A percentile compares a stretch with the other conserved stretches of the same genome.
These are phyloP conservation scores for Wilcoxina mikolae DNA, from an alignment of 495 filamentous ascomycete species.

Conservation along the genomic window DNA sequence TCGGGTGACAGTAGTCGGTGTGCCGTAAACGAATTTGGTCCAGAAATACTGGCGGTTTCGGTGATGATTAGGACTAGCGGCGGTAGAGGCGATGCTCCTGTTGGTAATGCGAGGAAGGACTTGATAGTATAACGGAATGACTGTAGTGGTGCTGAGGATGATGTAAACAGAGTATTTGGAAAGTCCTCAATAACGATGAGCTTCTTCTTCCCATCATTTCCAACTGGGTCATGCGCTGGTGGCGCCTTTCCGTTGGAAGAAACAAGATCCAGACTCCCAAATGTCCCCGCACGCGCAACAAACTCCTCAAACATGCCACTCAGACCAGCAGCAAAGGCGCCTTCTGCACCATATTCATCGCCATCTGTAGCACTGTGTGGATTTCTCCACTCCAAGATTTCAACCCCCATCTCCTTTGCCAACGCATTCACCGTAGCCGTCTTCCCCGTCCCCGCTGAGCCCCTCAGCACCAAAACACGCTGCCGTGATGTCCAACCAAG, in stretches of 20 bases:
- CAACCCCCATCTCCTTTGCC: constrained; percentile 51
- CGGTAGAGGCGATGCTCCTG: constrained; percentile 33
- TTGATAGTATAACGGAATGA: constrained; percentile 60
- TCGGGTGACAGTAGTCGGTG: constrained; percentile 76
- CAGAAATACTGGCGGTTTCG: constrained; percentile 42
- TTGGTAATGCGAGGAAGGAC: constrained; percentile 21
- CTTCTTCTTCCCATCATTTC: constrained; percentile 31
- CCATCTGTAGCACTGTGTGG: constrained; percentile 39
- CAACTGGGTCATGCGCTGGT: constrained; percentile 27
- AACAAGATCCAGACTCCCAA: constrained; percentile 55
- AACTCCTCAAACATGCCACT: constrained; percentile 82
- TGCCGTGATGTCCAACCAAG: constrained; percentile 48
- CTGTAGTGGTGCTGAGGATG: constrained; percentile 48
- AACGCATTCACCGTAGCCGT: constrained; percentile 70
- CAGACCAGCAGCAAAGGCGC: constrained; percentile 15
- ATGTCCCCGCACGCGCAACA: constrained; percentile 59
- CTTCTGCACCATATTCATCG: constrained; percentile 8
- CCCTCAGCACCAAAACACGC: constrained; percentile 69
- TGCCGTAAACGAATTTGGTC: constrained; percentile 72
- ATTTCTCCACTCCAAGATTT: constrained; percentile 83
- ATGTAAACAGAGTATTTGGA: constrained; percentile 57
- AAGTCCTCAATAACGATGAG: constrained; percentile 89
- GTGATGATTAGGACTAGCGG: constrained; percentile 84
- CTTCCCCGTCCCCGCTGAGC: constrained; percentile 85
- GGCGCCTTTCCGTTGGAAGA: constrained; percentile 26